Evolutionary conservation across 1,284 basidiomycete species (phyloP), one percentile per base, ranked within the genome.

Genomic region (Nidula niveotomentosa): DNA sequence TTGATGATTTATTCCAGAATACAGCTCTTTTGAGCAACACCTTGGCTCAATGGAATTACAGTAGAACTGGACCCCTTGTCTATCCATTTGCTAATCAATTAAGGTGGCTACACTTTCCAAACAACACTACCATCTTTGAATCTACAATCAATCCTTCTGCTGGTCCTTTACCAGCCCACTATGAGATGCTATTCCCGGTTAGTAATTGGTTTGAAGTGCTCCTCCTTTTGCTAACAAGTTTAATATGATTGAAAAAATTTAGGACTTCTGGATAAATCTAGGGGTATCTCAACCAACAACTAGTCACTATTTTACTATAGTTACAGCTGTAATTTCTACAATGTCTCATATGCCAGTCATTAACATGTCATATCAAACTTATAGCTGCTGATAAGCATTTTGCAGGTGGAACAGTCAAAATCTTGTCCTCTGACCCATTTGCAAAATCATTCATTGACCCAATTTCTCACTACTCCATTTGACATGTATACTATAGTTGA

Each of bases 391-490:
- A 13, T 30, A 13, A 41, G 7, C 15, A 17, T 30, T 47, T 46
- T 17, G 13, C 12, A 47, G 46, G 46, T 36, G 48, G 48, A 34
- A n/a, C 48, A 8, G 12, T 49, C 12, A 36, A 33, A 13, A 12
- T 49, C n/a, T 10, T 8, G 7, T 49, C 48, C 6, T 49, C 48
- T 13, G 18, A 17, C 7, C 30, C 48, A 13, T 49, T 49, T 34
- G 41, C 9, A 35, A 50, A 33, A 15, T 49, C 33, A 48, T 53
- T 48, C 45, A 53, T 57, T 36, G 44, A 53, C 48, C 49, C 58
- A 76, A 8, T 60, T 57, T 34, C 65, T 66, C 8, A 61, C 63
- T 6, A 57, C 70, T 55, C 70, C 71, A 0, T 74, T 75, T 57
- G 64, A 58, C 8, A 12, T 47, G 12, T 30, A 15, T 15, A 47